These are phyloP conservation scores for Mangifera indica DNA, from an alignment of 345 rosid genomes.

Conservation along the genomic window DNA sequence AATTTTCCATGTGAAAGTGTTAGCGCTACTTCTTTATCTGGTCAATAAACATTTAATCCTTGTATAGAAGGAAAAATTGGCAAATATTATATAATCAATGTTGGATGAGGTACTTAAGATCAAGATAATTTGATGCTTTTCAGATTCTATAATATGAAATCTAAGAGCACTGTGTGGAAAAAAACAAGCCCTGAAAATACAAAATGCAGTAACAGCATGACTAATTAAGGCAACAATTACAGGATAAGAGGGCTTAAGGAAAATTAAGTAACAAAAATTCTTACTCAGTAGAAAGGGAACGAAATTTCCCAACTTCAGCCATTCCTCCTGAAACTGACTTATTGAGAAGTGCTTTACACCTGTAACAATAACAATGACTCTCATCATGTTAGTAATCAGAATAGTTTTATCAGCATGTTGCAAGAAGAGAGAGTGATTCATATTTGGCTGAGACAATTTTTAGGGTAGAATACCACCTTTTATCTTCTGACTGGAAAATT, in stretches of 20 bases:
- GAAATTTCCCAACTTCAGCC: conserved; percentile 29
- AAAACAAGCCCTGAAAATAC: neutral
- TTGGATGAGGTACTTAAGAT: neutral
- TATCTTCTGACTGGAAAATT: conserved; percentile 37
- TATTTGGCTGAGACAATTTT: neutral
- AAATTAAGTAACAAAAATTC: conserved; percentile 21
- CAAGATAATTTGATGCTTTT: neutral
- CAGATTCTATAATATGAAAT: neutral
- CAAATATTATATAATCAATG: neutral
- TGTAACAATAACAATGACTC: conserved; percentile 24
- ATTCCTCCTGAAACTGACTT: conserved; percentile 42
- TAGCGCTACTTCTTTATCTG: neutral
- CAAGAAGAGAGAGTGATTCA: neutral
- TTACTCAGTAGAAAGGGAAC: conserved; percentile 34
- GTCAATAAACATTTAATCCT: conserved; percentile 5
- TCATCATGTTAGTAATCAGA: neutral
- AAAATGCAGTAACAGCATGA: neutral
- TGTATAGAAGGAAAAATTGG: neutral
- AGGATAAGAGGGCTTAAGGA: conserved; percentile 7
- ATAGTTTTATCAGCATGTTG: neutral
- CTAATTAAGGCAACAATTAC: neutral
- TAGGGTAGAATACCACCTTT: conserved; percentile 60
- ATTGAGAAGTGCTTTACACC: conserved; percentile 31
- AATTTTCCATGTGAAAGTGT: conserved; percentile 16
- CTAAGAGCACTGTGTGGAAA: neutral